Evolutionary conservation across 1,284 basidiomycete species (phyloP), one percentile per base, ranked within the genome.

Genomic region (Naganishia cerealis): DNA sequence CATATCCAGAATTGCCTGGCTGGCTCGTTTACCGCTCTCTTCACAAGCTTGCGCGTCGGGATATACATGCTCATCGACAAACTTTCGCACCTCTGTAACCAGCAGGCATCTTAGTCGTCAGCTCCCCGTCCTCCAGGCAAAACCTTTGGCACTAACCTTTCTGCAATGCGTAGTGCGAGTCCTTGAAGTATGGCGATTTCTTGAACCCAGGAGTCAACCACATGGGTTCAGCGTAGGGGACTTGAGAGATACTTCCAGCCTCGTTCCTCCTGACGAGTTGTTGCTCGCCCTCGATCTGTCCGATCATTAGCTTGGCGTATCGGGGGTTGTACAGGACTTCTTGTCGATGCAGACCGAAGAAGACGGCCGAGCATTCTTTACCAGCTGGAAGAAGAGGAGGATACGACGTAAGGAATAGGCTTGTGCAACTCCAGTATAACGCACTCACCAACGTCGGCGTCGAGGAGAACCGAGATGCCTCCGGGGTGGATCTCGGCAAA

Each of bases 401-500:
- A 12, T 33, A 54, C 21, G 33, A 18, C 18, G 38, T n/a, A 15
- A 38, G n/a, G 43, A 15, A 16, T n/a, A 18, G 13, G 18, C 16
- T 18, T 29, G n/a, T 24, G 15, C 1, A 33, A 13, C 15, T 39
- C 6, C 10, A 15, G 42, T 15, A 39, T n/a, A 10, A 36, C 38
- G 39, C n/a, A 83, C 87, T 73, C 70, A 89, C 88, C 88, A 66
- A 92, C 84, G 71, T 90, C 88, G 54, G 83, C 81, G 72, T 91
- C 88, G 46, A 88, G 77, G 33, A 95, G 83, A 18, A 91, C 90
- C 8, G 86, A 85, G 0, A 85, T 75, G 12, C 92, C 92, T 62
- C 92, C 92, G 0, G 92, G 92, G 77, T 94, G 92, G 72, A 94
- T 82, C 63, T 82, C 84, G 65, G 84, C 85, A 78, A 94, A 94